Evolutionary conservation across 2,329 filamentous ascomycete genomes (phyloP).

Genomic region (Aureobasidium mangrovei): DNA sequence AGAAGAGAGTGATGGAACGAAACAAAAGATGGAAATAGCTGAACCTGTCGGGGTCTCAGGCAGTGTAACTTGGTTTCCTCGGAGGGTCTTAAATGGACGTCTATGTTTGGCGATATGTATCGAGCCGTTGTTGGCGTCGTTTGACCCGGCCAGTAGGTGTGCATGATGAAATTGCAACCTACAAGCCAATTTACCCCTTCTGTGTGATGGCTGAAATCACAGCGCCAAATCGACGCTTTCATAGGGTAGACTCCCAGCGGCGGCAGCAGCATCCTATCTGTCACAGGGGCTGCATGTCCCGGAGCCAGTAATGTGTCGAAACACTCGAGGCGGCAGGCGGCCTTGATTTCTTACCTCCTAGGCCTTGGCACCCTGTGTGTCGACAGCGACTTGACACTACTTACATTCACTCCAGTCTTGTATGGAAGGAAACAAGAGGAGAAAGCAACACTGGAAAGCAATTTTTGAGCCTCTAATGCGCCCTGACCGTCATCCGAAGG

Average conservation of each 20-base stretch:
- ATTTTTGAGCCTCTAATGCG: no score
- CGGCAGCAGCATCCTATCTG: not conserved
- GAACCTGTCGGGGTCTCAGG: not conserved
- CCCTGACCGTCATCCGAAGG: no score
- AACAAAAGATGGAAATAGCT: slow-evolving; percentile 11
- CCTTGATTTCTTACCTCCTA: not conserved
- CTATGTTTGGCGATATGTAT: slow-evolving; percentile 4
- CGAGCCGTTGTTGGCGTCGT: slow-evolving; percentile 5
- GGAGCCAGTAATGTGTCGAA: not conserved
- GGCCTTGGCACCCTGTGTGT: no score
- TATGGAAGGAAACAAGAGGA: no score
- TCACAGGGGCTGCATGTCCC: not conserved
- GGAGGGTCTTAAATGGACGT: not conserved
- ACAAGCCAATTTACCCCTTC: slow-evolving; percentile 4
- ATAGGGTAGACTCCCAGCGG: slow-evolving; percentile 1
- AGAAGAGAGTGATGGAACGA: not conserved
- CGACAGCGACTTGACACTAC: no score
- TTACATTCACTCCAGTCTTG: no score
- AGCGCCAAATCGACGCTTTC: not conserved
- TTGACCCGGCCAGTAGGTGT: slow-evolving; percentile 5
- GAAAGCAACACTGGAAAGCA: no score
- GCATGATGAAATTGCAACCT: slow-evolving; percentile 8
- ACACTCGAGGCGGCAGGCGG: not conserved
- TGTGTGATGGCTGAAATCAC: slow-evolving; percentile 1
- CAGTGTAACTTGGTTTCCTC: not conserved